These are phyloP conservation scores for Kluyveromyces sp. DNA, from an alignment of 1,139 yeast species.

Conservation along the genomic window DNA sequence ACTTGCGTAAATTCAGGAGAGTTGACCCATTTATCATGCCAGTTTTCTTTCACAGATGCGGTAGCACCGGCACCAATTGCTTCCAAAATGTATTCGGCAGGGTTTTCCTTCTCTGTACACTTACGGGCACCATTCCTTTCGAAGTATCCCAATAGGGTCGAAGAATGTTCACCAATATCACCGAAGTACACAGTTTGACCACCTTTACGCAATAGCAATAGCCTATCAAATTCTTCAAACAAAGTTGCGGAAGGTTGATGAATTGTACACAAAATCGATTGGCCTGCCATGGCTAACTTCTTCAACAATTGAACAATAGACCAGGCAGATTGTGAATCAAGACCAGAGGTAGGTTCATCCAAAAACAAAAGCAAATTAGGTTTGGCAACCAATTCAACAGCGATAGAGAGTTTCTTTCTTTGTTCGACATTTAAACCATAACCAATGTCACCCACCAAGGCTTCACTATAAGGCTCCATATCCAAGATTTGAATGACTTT, in stretches of 20 bases:
- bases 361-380: slow-evolving; percentile 42
- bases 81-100: slow-evolving; percentile 53
- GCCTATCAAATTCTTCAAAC: slow-evolving; percentile 42
- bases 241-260: slow-evolving; percentile 55
- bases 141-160: slow-evolving; percentile 41
- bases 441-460: slow-evolving; percentile 48
- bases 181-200: slow-evolving; percentile 58
- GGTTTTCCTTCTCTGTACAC: slow-evolving; percentile 44
- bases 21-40: slow-evolving; percentile 42
- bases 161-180: slow-evolving; percentile 47
- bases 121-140: slow-evolving; percentile 47
- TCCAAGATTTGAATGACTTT: slow-evolving; percentile 42
- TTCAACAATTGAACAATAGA: slow-evolving; percentile 41
- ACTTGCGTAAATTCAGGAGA: slow-evolving; percentile 32
- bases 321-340: slow-evolving; percentile 52
- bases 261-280: slow-evolving; percentile 48
- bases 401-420: slow-evolving; percentile 53
- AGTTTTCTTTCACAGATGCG: slow-evolving; percentile 38
- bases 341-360: slow-evolving; percentile 49
- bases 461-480: slow-evolving; percentile 49
- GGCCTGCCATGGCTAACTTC: slow-evolving; percentile 43
- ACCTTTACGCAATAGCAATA: slow-evolving; percentile 39
- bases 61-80: slow-evolving; percentile 57
- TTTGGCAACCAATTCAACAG: slow-evolving; percentile 46
- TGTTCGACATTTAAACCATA: slow-evolving; percentile 55